Evolutionary conservation across 1,284 basidiomycete genomes (phyloP), one percentile per base, ranked within the genome.

Genomic region (Vanrija humicola): DNA sequence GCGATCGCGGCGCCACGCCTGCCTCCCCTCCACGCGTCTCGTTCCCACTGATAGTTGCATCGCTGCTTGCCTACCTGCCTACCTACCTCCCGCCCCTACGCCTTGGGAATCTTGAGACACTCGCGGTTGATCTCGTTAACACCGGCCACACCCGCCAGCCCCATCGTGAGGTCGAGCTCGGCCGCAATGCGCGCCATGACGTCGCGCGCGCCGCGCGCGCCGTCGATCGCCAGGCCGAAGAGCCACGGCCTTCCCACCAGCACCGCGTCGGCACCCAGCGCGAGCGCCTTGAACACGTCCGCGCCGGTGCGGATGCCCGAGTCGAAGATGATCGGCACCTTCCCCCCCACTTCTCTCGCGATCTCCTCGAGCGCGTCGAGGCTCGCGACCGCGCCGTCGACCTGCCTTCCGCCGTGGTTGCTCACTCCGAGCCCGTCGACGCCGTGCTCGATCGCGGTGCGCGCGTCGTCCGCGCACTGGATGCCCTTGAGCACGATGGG

Each of bases 361-460:
- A 69, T 62, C 46, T 81, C 81, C 76, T 74, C 23, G 5, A 91
- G 80, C 2, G 86, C 86, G 62, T 84, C 83, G 15, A 91, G 75
- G 1, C 87, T 84, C 0, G 84, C 83, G 14, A 90, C 81, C 1
- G 84, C 85, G 4, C 88, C 88, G 67, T 92, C 89, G 5, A 92
- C 81, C 71, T 91, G 89, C 29, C 88, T 80, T 1, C 88, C 89
- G 26, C 88, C 89, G 65, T 92, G 89, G 67, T 91, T 91, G 6
- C 85, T 87, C 9, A 91, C 86, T 26, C 90, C 74, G 58, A 92
- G 86, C 2, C 86, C 89, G 60, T 91, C 83, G 10, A 84, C 79
- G 1, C 83, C 83, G 16, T 80, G 67, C 19, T 85, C 82, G 9
- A 88, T 66, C 0, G 86, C 86, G 58, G 80, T 81, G 62, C 85